Conservation (phyloP, 2,329 filamentous ascomycete genomes). For the Penicillium polonicum region DNA sequence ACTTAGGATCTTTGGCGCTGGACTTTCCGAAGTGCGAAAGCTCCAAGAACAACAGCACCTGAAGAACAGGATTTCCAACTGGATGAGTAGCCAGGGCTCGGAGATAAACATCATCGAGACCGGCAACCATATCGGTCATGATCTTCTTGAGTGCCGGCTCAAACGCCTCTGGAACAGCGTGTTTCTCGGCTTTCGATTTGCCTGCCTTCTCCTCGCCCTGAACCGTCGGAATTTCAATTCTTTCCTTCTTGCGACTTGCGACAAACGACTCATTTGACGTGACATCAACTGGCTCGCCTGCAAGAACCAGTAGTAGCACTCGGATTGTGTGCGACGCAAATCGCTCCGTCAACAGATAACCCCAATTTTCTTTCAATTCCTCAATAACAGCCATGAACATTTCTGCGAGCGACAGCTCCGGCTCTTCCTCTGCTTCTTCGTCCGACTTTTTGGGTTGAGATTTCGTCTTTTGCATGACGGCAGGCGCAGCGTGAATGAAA, state of each 20-base stretch:
- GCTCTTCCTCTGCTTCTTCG: slow-evolving; percentile 44
- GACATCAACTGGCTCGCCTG: slow-evolving; percentile 75
- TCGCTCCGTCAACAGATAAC: slow-evolving; percentile 77
- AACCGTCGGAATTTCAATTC: slow-evolving; percentile 61
- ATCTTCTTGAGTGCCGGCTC: slow-evolving; percentile 74
- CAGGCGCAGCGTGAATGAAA: slow-evolving; percentile 77
- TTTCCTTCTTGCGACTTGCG: slow-evolving; percentile 91
- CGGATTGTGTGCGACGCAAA: slow-evolving; percentile 91
- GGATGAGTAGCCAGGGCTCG: slow-evolving; percentile 83
- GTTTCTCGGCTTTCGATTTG: slow-evolving; percentile 46
- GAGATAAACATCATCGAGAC: slow-evolving; percentile 75
- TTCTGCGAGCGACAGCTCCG: slow-evolving; percentile 71
- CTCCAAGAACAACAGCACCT: slow-evolving; percentile 84
- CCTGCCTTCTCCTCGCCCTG: slow-evolving; percentile 49
- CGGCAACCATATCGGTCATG: slow-evolving; percentile 70
- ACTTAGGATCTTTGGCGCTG: slow-evolving; percentile 62
- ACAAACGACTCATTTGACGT: slow-evolving; percentile 69
- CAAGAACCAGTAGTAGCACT: slow-evolving; percentile 79
- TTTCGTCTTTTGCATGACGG: slow-evolving; percentile 71
- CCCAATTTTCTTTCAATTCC: slow-evolving; percentile 82
- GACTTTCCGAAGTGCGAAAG: slow-evolving; percentile 69
- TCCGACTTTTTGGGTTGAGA: slow-evolving; percentile 46
- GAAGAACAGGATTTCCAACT: slow-evolving; percentile 88
- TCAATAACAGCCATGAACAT: slow-evolving; percentile 80
- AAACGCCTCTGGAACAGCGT: slow-evolving; percentile 75